Evolutionary conservation across 108 stramenopile species (phyloP).

Genomic region (Fragilaria crotonensis): DNA sequence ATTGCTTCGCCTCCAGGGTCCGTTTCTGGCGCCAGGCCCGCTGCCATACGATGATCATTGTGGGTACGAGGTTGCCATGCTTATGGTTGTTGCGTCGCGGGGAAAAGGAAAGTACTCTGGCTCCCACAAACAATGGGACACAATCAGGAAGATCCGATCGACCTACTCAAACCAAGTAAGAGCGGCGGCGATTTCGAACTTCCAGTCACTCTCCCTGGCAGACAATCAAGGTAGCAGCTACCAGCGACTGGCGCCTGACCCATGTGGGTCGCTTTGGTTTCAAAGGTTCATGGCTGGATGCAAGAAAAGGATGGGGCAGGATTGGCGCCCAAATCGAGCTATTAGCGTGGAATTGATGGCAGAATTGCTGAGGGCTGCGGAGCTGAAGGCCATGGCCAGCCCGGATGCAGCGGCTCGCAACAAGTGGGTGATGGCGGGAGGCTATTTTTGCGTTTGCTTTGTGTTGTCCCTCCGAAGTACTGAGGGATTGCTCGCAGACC

Average conservation of each 20-base stretch:
- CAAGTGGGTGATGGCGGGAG: background rate
- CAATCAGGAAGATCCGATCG: too few species aligned
- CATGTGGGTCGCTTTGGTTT: background rate
- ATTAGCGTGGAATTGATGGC: background rate
- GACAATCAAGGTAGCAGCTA: background rate
- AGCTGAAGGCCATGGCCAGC: background rate
- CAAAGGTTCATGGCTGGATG: background rate
- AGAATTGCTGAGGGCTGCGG: background rate
- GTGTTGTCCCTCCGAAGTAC: background rate
- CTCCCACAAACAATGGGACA: background rate
- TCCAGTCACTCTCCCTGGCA: background rate
- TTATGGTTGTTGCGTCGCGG: conserved; percentile 15
- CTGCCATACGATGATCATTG: conserved; percentile 17
- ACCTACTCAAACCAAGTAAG: too few species aligned
- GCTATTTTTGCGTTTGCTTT: background rate
- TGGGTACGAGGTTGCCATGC: conserved; percentile 25
- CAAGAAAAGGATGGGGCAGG: background rate
- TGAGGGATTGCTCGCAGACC: background rate
- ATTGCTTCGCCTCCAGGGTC: background rate
- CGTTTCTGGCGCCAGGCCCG: background rate
- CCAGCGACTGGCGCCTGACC: background rate
- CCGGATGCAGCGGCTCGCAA: background rate
- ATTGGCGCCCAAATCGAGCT: too few species aligned
- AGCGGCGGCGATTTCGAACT: background rate
- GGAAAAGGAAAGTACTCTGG: conserved; percentile 9